A percentile compares a stretch with the other conserved stretches of the same genome.
These are phyloP conservation scores for Dothistroma septosporum DNA, from an alignment of 2,329 filamentous ascomycete genomes.

Conservation along the genomic window DNA sequence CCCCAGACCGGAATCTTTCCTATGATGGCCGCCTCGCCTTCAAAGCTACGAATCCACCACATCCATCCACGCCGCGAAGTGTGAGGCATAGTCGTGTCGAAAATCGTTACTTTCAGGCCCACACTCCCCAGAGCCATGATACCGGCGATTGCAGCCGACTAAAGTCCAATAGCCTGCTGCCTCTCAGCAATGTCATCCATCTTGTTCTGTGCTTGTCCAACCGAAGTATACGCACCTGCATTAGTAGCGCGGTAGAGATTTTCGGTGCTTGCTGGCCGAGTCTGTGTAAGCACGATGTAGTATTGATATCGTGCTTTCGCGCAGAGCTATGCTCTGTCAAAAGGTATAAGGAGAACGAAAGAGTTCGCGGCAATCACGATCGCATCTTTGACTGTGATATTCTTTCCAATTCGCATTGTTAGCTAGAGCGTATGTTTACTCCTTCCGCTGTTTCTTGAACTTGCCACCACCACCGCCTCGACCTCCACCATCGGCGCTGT, in stretches of 20 bases:
- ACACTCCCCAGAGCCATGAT: no score
- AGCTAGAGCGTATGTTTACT: slow-evolving; percentile 4
- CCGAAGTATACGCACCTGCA: not conserved
- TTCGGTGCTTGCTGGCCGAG: not conserved
- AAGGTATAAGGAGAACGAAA: not conserved
- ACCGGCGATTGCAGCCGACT: no score
- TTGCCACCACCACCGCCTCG: slow-evolving; percentile 21
- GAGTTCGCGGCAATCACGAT: not conserved
- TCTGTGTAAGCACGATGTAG: not conserved
- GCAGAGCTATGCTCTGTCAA: no score
- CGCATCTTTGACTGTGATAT: not conserved
- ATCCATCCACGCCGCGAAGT: not conserved
- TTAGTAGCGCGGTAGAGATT: not conserved
- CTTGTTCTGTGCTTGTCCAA: not conserved
- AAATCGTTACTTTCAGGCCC: not conserved
- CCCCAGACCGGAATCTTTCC: no score
- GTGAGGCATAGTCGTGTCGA: not conserved
- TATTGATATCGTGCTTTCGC: not conserved
- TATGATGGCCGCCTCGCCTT: not conserved
- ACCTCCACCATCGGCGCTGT: slow-evolving; percentile 46
- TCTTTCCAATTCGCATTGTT: not conserved
- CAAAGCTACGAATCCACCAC: not conserved
- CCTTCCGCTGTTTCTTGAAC: slow-evolving; percentile 29
- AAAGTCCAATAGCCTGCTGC: no score
- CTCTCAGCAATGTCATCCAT: not conserved